Evolutionary conservation across 2,329 filamentous ascomycete genomes (phyloP).

Genomic region (Trichoderma aggressivum): DNA sequence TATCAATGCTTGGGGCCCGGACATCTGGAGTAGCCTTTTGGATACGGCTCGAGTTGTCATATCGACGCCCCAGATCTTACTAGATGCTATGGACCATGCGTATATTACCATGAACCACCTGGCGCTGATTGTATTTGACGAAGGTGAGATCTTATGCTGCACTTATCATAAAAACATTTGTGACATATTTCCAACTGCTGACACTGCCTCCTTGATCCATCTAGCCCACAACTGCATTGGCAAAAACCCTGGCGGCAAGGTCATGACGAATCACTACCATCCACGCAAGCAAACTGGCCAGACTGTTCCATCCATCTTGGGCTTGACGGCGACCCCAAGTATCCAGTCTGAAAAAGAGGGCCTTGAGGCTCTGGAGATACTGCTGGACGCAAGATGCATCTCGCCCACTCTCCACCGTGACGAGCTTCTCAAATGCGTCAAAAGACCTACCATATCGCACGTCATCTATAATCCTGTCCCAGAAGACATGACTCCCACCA

Average conservation of each 20-base stretch:
- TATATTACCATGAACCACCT: conserved; percentile 66
- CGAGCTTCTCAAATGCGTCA: conserved; percentile 66
- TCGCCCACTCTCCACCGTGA: conserved; percentile 66
- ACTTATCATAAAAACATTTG: neutral
- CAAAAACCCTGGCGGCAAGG: conserved; percentile 61
- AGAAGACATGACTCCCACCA: conserved; percentile 31
- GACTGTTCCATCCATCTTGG: conserved; percentile 64
- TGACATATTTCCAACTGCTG: neutral
- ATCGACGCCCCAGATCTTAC: conserved; percentile 71
- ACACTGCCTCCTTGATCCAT: conserved; percentile 17
- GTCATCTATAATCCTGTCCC: conserved; percentile 31
- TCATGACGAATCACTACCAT: conserved; percentile 73
- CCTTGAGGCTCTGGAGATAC: conserved; percentile 62
- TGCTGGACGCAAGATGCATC: conserved; percentile 65
- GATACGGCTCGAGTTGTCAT: conserved; percentile 67
- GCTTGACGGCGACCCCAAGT: conserved; percentile 76
- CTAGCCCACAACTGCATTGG: conserved; percentile 70
- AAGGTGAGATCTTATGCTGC: conserved; percentile 54
- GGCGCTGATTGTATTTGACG: conserved; percentile 74
- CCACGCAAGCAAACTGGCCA: conserved; percentile 37
- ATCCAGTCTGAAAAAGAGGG: conserved; percentile 54
- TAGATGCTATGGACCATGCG: conserved; percentile 69
- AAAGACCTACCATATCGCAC: conserved; percentile 56
- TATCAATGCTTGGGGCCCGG: conserved; percentile 68
- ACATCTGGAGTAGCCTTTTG: conserved; percentile 65